Conservation (phyloP, 2,329 filamentous ascomycete species). For the Fusarium sp. region DNA sequence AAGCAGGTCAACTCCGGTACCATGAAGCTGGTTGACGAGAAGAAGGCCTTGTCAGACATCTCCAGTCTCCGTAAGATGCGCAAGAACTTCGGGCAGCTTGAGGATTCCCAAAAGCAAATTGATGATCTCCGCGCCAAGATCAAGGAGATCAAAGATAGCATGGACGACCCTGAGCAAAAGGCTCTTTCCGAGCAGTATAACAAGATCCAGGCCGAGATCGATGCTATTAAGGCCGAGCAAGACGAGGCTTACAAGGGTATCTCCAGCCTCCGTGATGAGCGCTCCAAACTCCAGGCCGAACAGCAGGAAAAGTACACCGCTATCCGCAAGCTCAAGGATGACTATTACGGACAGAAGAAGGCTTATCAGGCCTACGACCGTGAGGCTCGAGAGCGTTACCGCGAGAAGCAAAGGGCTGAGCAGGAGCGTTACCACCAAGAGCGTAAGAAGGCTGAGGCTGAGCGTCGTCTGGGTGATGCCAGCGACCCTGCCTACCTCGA, state of each 20-base stretch:
- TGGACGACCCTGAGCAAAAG: slow-evolving; percentile 93
- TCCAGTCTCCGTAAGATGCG: slow-evolving; percentile 86
- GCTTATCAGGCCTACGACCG: slow-evolving; percentile 87
- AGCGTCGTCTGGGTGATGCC: slow-evolving; percentile 82
- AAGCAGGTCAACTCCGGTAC: slow-evolving; percentile 87
- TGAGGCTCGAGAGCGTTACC: slow-evolving; percentile 79
- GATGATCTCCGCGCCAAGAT: slow-evolving; percentile 89
- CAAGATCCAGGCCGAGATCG: slow-evolving; percentile 86
- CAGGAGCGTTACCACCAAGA: slow-evolving; percentile 78
- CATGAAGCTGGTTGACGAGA: slow-evolving; percentile 98
- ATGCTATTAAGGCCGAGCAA: slow-evolving; percentile 90
- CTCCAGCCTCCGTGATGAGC: slow-evolving; percentile 85
- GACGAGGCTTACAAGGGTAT: slow-evolving; percentile 91
- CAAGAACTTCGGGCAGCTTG: slow-evolving; percentile 90
- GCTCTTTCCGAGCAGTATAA: slow-evolving; percentile 88
- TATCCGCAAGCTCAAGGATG: slow-evolving; percentile 89
- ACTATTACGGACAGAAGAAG: slow-evolving; percentile 84
- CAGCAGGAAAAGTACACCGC: slow-evolving; percentile 87
- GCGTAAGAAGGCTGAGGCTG: slow-evolving; percentile 79
- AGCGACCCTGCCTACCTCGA: slow-evolving; percentile 90
- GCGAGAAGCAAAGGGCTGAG: slow-evolving; percentile 85
- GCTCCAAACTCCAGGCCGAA: slow-evolving; percentile 82
- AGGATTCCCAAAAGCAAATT: slow-evolving; percentile 88
- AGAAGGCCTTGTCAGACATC: slow-evolving; percentile 88
- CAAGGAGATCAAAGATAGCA: slow-evolving; percentile 85